Percentiles rank a stretch among this genome's conserved stretches.
Evolutionary conservation across 2,329 filamentous ascomycete species (phyloP).

Genomic region (Ilyonectria robusta): DNA sequence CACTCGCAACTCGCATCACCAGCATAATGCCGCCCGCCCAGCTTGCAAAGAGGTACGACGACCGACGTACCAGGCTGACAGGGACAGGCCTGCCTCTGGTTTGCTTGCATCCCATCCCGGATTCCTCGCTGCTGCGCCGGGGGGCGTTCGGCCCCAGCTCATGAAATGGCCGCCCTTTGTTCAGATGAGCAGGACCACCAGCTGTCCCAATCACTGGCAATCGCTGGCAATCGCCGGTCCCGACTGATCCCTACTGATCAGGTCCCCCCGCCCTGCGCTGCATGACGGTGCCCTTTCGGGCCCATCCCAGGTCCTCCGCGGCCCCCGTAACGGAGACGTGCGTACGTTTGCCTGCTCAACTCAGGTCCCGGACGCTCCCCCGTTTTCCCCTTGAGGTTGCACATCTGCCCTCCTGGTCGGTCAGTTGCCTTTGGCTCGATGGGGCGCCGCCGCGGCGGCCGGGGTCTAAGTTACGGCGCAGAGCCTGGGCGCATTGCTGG

Average conservation of each 20-base stretch:
- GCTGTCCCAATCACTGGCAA: conserved; percentile 38
- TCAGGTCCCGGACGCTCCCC: neutral
- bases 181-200: conserved; percentile 46
- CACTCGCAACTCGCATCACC: conserved; percentile 40
- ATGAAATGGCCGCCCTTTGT: conserved; percentile 34
- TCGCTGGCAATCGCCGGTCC: too few relatives aligned
- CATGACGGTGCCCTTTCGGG: conserved; percentile 34
- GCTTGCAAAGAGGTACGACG: conserved; percentile 44
- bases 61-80: conserved; percentile 39
- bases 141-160: conserved; percentile 11
- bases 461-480: conserved; percentile 1
- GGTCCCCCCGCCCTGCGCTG: conserved; percentile 30
- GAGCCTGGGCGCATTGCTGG: conserved; percentile 20
- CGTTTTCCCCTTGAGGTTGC: conserved; percentile 26
- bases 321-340: conserved; percentile 24
- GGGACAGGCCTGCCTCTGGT: conserved; percentile 41
- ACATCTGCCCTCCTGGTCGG: conserved; percentile 16
- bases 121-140: neutral
- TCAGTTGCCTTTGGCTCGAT: conserved; percentile 10
- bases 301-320: conserved; percentile 5
- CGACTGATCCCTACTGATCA: neutral
- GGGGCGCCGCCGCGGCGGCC: conserved; percentile 23
- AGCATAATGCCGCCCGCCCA: conserved; percentile 40
- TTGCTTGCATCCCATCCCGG: conserved; percentile 26
- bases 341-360: neutral